A percentile compares a stretch with the other conserved stretches of the same genome.
phyloP scores from a whole-genome alignment of 257 asterid genomes.

The Nicotiana tomentosiformis region DNA sequence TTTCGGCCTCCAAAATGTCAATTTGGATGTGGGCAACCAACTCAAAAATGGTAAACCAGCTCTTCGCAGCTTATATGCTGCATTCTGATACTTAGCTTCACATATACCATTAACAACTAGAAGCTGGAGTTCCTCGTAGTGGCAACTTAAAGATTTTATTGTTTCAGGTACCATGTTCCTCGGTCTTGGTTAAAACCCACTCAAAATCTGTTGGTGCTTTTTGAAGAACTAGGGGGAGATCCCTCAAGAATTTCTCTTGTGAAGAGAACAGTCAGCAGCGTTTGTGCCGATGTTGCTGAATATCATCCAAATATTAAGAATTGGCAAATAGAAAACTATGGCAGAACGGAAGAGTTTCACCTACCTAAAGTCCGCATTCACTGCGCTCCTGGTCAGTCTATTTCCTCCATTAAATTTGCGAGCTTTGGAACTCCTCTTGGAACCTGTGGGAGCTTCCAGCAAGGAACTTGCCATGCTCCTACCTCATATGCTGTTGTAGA shows the following conservation, averaged over 20 bases:
- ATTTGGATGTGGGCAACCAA: conserved; percentile 80
- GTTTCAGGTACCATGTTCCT: conserved; percentile 86
- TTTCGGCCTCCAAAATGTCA: conserved; percentile 76
- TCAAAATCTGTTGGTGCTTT: conserved; percentile 68
- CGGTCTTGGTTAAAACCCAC: conserved; percentile 81
- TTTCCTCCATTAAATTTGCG: conserved; percentile 83
- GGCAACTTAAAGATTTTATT: background rate
- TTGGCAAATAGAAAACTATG: conserved; percentile 80
- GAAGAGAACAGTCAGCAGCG: conserved; percentile 63
- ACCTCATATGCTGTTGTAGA: conserved; percentile 47
- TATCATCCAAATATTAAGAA: conserved; percentile 77
- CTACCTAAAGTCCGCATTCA: conserved; percentile 68
- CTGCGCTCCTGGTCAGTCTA: conserved; percentile 59
- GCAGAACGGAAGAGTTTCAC: conserved; percentile 47
- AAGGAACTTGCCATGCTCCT: conserved; percentile 89
- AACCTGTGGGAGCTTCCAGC: conserved; percentile 80
- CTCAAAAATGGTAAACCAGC: conserved; percentile 68
- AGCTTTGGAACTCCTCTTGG: conserved; percentile 96
- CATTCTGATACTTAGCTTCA: background rate
- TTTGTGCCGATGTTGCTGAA: conserved; percentile 82
- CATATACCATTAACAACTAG: background rate
- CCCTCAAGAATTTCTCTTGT: conserved; percentile 64
- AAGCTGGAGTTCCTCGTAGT: background rate
- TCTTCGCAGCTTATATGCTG: background rate
- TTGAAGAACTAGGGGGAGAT: conserved; percentile 94